phyloP scores from a whole-genome alignment of 1,284 basidiomycete species.

The Marasmius oreades region DNA sequence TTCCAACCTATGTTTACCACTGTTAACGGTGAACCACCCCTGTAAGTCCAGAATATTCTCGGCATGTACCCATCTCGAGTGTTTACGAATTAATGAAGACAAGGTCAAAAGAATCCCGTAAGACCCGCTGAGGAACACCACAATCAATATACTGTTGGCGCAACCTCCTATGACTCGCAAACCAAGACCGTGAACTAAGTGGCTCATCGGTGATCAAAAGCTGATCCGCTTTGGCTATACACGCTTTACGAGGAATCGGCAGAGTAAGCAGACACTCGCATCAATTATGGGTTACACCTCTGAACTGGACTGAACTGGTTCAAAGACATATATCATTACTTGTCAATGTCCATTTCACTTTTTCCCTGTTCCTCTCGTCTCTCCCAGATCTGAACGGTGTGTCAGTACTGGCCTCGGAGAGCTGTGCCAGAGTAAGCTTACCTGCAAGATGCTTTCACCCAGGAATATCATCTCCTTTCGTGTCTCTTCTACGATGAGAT shows the following conservation, averaged over 20 bases:
- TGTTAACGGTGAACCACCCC: neutral
- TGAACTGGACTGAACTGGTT: neutral
- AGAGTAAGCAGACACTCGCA: too few relatives aligned
- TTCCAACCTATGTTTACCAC: conserved; percentile 34
- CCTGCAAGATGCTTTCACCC: conserved; percentile 94
- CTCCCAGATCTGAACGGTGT: conserved; percentile 63
- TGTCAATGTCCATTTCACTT: conserved; percentile 30
- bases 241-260: too few relatives aligned
- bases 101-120: neutral
- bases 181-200: too few relatives aligned
- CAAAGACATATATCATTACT: conserved; percentile 6
- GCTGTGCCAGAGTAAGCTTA: conserved; percentile 26
- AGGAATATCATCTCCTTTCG: conserved; percentile 97
- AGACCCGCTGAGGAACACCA: neutral
- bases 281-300: too few relatives aligned
- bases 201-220: too few relatives aligned
- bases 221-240: too few relatives aligned
- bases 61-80: neutral
- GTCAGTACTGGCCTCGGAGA: conserved; percentile 9
- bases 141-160: neutral
- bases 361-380: conserved; percentile 35
- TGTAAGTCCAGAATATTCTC: neutral
- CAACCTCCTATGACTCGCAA: neutral
- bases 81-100: neutral
- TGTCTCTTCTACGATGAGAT: conserved; percentile 94